Evolutionary conservation across 305 asterid genomes (phyloP).

Genomic region (Fraxinus sp.): DNA sequence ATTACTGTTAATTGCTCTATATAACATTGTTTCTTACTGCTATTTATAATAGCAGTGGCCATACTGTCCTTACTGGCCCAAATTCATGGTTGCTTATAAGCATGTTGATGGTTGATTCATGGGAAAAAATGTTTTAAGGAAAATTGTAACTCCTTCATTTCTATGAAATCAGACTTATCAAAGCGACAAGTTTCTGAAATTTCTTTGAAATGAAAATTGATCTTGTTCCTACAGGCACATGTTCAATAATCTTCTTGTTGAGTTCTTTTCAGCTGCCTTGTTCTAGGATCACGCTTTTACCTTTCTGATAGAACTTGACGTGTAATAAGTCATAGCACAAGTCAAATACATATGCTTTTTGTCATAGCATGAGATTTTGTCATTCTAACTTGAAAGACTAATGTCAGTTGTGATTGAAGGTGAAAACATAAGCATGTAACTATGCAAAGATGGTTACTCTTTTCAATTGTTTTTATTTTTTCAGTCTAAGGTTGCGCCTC

Average conservation of each 20-base stretch:
- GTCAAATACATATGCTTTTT: neutral
- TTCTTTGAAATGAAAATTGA: neutral
- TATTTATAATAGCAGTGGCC: neutral
- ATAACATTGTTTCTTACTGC: neutral
- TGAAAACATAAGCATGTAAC: slow-evolving; percentile 11
- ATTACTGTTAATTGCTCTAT: neutral
- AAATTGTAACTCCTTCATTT: neutral
- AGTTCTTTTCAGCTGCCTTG: neutral
- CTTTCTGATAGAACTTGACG: neutral
- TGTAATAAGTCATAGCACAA: neutral
- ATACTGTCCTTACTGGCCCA: neutral
- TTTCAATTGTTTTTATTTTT: slow-evolving; percentile 30
- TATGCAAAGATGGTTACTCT: slow-evolving; percentile 3
- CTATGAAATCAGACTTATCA: neutral
- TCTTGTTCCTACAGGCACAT: neutral
- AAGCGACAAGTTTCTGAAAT: neutral
- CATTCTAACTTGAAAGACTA: neutral
- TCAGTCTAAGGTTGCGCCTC: slow-evolving; percentile 81
- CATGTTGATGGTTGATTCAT: neutral
- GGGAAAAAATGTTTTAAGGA: neutral
- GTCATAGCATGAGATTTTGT: neutral
- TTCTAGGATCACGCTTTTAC: neutral
- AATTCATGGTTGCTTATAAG: neutral
- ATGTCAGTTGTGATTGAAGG: neutral
- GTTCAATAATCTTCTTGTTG: neutral